These are phyloP conservation scores for Pichia heedii DNA, from an alignment of 805 yeast species.

Conservation along the genomic window DNA sequence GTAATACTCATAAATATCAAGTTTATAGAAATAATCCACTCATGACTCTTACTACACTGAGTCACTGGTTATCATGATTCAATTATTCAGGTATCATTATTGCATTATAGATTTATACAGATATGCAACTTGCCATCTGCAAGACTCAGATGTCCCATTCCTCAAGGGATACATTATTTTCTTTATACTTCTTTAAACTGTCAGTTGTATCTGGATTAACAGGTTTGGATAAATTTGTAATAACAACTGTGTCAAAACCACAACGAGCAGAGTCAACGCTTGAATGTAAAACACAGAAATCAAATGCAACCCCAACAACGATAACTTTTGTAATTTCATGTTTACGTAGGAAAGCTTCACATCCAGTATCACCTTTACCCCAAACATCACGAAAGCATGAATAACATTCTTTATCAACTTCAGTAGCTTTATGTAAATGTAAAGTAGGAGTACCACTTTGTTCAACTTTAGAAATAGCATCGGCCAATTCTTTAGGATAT, in stretches of 20 bases:
- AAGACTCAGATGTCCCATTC: neutral
- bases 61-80: too few species aligned
- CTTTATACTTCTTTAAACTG: slow-evolving; percentile 25
- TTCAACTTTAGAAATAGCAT: slow-evolving; percentile 19
- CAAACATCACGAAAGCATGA: slow-evolving; percentile 81
- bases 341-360: slow-evolving; percentile 38
- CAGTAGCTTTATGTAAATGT: slow-evolving; percentile 60
- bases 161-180: slow-evolving; percentile 26
- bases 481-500: slow-evolving; percentile 43
- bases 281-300: slow-evolving; percentile 74
- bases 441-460: slow-evolving; percentile 30
- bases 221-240: slow-evolving; percentile 47
- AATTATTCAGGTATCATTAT: too few species aligned
- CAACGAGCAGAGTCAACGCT: slow-evolving; percentile 55
- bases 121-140: too few species aligned
- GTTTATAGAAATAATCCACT: too few species aligned
- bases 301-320: slow-evolving; percentile 79
- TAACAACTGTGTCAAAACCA: slow-evolving; percentile 59
- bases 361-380: slow-evolving; percentile 61
- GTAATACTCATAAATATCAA: too few species aligned
- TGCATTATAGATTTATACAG: too few species aligned
- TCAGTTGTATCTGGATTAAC: slow-evolving; percentile 38
- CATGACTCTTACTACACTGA: too few species aligned
- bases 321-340: slow-evolving; percentile 50
- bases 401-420: slow-evolving; percentile 71